Conservation (phyloP, 306 rosid species). For the Rosa multiflora region DNA sequence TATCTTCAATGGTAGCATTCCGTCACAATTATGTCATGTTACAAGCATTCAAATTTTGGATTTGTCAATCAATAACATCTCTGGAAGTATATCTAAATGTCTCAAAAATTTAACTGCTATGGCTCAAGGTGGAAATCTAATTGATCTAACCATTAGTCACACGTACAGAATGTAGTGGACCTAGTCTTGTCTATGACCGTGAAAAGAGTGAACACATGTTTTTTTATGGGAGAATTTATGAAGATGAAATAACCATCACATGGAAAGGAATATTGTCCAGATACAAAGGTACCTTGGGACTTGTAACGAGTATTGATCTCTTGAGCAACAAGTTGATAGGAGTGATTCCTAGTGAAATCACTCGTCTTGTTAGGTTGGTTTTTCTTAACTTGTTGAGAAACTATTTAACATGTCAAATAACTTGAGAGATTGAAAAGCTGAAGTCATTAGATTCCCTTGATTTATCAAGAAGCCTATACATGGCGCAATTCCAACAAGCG, state of each 20-base stretch:
- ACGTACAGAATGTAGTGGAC: neutral
- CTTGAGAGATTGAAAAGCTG: slow-evolving; percentile 23
- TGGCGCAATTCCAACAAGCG: slow-evolving; percentile 35
- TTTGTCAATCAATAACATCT: slow-evolving; percentile 22
- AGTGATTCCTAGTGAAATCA: slow-evolving; percentile 30
- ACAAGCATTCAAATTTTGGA: slow-evolving; percentile 17
- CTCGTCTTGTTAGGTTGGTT: neutral
- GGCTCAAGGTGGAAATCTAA: neutral
- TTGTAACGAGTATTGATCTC: neutral
- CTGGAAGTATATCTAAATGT: slow-evolving; percentile 13
- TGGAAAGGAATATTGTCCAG: neutral
- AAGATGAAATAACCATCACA: neutral
- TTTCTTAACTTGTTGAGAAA: slow-evolving; percentile 24
- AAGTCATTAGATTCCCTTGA: neutral
- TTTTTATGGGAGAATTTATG: too few relatives aligned
- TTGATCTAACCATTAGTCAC: neutral
- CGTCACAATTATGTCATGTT: neutral
- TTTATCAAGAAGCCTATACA: slow-evolving; percentile 31
- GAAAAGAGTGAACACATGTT: too few relatives aligned
- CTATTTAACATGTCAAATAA: slow-evolving; percentile 26
- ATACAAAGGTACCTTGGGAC: neutral
- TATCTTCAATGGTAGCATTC: slow-evolving; percentile 15
- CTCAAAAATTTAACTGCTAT: neutral
- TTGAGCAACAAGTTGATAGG: slow-evolving; percentile 24
- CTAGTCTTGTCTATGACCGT: neutral